Base-by-base conservation (phyloP, 805 yeast genomes). In the Pichia manshurica region DNA sequence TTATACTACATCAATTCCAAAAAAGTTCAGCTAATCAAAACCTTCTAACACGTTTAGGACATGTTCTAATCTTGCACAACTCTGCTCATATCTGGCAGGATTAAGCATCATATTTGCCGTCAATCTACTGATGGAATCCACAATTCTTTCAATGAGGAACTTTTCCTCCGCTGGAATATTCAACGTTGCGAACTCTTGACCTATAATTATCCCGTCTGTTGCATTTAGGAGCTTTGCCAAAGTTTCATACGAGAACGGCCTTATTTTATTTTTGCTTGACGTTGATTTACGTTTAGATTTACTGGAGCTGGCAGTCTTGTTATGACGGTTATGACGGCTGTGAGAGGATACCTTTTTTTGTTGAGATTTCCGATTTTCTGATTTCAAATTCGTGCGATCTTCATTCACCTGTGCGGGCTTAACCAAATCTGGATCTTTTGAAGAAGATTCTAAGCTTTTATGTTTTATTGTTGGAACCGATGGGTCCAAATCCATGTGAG, bases 91-190 rank as follows among this genome's bases (percentile, higher is more conserved):
- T 58, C 93, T 78, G 25, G 78, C 79, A 25, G 87, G 87, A 63
- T 91, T 96, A 47, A 87, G 62, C 46, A 89, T 84, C 87, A 93
- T 88, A 60, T 89, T 96, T 45, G 90, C 87, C 3, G 96, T 88
- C 49, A 93, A 74, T 56, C 93, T 74, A 35, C 93, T 82, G 41
- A 91, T 70, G 2, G 95, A 82, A 58, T 89, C 96, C 3, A 91
- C 85, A 42, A 91, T 79, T 64, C 87, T 81, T 59, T 91, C 97
- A 38, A 91, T 71, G 36, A 90, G 71, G 56, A 79, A 82, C 55
- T 85, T 84, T 59, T 89, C 96, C 50, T 82, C 83, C 0, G 74
- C 67, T 9, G 91, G 89, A 53, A 89, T 72, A 34, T 84, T 85
- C 49, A 90, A 66, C 45, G 79, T 78, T 37, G 81, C 78, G 60